Evolutionary conservation across 177 flowering plant species (phyloP).

Genomic region (Vitis hybrid): DNA sequence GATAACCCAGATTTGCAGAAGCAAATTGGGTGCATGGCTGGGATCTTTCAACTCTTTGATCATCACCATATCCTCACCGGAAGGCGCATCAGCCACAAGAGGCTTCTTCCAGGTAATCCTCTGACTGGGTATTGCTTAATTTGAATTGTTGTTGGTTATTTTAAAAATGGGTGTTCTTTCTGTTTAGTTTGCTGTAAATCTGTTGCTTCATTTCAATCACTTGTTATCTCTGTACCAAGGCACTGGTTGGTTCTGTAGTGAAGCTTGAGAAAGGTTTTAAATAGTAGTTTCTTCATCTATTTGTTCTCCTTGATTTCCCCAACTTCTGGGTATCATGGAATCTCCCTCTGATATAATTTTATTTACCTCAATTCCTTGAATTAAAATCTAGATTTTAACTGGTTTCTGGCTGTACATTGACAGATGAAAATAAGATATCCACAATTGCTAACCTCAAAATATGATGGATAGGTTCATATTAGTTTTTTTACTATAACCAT

Average conservation of each 20-base stretch:
- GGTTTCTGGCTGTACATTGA: too few species aligned
- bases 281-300: too few species aligned
- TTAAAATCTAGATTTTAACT: too few species aligned
- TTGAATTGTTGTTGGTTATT: conserved; percentile 2
- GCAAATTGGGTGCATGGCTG: conserved; percentile 95
- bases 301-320: too few species aligned
- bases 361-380: too few species aligned
- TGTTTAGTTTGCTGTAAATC: neutral
- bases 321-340: too few species aligned
- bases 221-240: neutral
- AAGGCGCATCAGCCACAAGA: conserved; percentile 51
- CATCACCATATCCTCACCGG: conserved; percentile 56
- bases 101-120: conserved; percentile 59
- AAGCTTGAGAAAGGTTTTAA: neutral
- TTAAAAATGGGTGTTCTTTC: conserved; percentile 1
- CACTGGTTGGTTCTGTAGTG: neutral
- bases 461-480: too few species aligned
- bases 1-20: conserved; percentile 89
- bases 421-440: too few species aligned
- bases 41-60: conserved; percentile 87
- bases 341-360: too few species aligned
- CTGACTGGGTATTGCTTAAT: conserved; percentile 4
- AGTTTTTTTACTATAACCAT: too few species aligned
- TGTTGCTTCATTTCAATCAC: neutral
- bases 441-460: too few species aligned